Conservation (phyloP, 73 alveolate genomes). For the Breviolum minutum region DNA sequence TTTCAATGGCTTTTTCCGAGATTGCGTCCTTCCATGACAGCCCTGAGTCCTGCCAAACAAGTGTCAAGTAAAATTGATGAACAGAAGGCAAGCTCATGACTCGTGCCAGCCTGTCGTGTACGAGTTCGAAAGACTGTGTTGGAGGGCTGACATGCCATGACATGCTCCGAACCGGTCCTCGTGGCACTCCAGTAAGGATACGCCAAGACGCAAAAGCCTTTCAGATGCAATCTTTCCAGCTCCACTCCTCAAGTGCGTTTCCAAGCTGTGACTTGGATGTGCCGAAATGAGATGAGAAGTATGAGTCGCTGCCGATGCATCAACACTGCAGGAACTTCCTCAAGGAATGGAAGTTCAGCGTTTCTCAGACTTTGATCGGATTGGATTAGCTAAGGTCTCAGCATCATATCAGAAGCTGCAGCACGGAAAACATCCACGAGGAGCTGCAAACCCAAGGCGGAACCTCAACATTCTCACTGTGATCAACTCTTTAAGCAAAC, state of each 20-base stretch:
- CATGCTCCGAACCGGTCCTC: background rate
- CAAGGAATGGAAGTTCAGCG: no score
- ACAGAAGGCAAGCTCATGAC: no score
- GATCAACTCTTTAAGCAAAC: background rate
- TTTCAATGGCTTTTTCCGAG: constrained; percentile 18
- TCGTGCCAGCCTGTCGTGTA: no score
- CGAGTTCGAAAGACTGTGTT: background rate
- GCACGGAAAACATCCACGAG: constrained; percentile 43
- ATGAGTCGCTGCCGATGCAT: no score
- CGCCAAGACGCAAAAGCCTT: constrained; percentile 71
- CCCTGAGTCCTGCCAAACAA: background rate
- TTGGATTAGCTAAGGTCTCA: background rate
- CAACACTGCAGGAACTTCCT: no score
- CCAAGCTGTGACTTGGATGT: background rate
- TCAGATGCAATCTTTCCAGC: constrained; percentile 35
- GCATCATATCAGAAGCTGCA: constrained; percentile 77
- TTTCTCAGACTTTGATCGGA: background rate
- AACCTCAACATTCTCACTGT: constrained; percentile 14
- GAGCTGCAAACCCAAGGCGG: constrained; percentile 57
- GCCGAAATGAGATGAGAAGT: no score
- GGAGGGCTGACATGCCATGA: background rate
- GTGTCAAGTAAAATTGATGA: no score
- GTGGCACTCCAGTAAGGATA: constrained; percentile 47
- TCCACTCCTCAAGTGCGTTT: constrained; percentile 22
- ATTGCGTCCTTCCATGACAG: constrained; percentile 19